Percentiles rank a stretch among this genome's conserved stretches.
These are phyloP conservation scores for Didymella keratinophila DNA, from an alignment of 2,329 filamentous ascomycete genomes.

Conservation along the genomic window DNA sequence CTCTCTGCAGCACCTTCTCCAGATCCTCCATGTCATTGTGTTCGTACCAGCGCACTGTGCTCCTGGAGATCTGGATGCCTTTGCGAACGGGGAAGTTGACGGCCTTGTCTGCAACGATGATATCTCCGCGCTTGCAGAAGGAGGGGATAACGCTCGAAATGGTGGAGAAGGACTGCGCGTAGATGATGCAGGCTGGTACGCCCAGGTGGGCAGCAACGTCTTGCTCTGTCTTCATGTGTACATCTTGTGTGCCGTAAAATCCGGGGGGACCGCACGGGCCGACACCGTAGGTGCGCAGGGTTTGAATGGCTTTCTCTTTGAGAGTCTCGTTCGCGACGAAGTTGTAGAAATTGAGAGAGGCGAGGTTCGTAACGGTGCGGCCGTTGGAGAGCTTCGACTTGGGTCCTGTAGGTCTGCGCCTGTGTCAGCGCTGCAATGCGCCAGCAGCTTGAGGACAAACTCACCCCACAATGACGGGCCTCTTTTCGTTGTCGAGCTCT, in stretches of 20 bases:
- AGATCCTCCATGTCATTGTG: conserved; percentile 97
- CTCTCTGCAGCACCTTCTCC: conserved; percentile 81
- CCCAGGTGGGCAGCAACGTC: conserved; percentile 92
- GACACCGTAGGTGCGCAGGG: conserved; percentile 92
- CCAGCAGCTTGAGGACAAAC: not conserved
- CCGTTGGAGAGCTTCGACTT: conserved; percentile 89
- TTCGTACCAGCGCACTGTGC: conserved; percentile 91
- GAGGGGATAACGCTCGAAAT: conserved; percentile 97
- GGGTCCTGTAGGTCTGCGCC: conserved; percentile 78
- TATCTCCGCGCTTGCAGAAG: conserved; percentile 95
- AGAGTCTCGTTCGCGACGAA: conserved; percentile 91
- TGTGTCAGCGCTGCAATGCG: conserved; percentile 22
- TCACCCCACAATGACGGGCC: conserved; percentile 88
- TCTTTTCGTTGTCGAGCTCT: conserved; percentile 80
- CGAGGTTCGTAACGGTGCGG: conserved; percentile 90
- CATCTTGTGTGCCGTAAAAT: conserved; percentile 98
- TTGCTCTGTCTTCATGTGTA: conserved; percentile 95
- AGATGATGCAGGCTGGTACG: conserved; percentile 88
- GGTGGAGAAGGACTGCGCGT: conserved; percentile 94
- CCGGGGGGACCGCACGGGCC: conserved; percentile 96
- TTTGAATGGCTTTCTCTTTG: conserved; percentile 94
- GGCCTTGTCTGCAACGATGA: conserved; percentile 93
- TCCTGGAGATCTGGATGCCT: conserved; percentile 90
- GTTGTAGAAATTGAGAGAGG: conserved; percentile 97
- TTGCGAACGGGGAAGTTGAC: conserved; percentile 95